Percentiles rank a stretch among this genome's conserved stretches.
These are phyloP conservation scores for Pythium brachiatum DNA, from an alignment of 352 stramenopile species.

Conservation along the genomic window DNA sequence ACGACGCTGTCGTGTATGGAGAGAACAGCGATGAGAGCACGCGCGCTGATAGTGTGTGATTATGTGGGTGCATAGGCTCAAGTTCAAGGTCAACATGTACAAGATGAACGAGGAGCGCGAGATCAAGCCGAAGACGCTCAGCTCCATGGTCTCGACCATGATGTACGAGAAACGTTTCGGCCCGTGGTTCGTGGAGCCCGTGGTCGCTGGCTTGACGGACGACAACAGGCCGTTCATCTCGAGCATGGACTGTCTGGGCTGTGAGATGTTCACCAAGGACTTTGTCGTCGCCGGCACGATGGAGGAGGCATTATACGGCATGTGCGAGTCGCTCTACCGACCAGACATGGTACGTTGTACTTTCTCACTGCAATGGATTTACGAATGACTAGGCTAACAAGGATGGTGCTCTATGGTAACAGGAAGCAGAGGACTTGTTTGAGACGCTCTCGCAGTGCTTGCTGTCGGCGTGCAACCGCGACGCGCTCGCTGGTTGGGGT, in stretches of 20 bases:
- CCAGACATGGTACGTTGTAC: constrained; percentile 85
- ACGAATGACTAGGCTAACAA: too few species aligned
- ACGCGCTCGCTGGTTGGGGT: constrained; percentile 98
- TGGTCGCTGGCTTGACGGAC: constrained; percentile 95
- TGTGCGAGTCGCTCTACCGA: constrained; percentile 98
- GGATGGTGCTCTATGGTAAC: not conserved
- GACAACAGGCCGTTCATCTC: constrained; percentile 97
- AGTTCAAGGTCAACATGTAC: constrained; percentile 97
- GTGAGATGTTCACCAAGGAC: constrained; percentile 94
- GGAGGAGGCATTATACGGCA: constrained; percentile 97
- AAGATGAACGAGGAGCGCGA: constrained; percentile 98
- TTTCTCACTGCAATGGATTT: not conserved
- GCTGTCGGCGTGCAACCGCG: constrained; percentile 96
- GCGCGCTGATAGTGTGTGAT: not conserved
- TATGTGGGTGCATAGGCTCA: constrained; percentile 49
- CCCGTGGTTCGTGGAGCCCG: constrained; percentile 98
- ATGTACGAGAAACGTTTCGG: constrained; percentile 99
- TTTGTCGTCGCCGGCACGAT: constrained; percentile 98
- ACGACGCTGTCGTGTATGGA: not conserved
- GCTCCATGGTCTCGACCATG: constrained; percentile 93
- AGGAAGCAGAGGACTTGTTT: constrained; percentile 95
- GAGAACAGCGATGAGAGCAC: not conserved
- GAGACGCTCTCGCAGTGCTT: constrained; percentile 98
- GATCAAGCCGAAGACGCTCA: constrained; percentile 98
- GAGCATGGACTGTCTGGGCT: constrained; percentile 98